Base-by-base conservation (phyloP, 2,329 filamentous ascomycete species). In the Chaetomiaceae sp. region DNA sequence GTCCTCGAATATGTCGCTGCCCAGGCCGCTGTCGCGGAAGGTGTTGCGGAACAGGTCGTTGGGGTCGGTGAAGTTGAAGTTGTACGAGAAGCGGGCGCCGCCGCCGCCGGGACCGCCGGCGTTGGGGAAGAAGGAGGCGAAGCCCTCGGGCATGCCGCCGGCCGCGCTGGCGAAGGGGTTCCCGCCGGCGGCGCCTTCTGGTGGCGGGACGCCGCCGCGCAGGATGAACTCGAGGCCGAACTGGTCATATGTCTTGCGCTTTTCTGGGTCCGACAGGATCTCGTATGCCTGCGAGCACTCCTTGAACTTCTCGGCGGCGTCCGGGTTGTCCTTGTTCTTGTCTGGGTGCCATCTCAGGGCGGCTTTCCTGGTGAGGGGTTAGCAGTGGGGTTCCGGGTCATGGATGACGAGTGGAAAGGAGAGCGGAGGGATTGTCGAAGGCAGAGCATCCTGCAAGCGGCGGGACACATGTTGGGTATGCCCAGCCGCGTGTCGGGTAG, bases 221-320 rank as follows among this genome's bases (percentile, higher is more conserved):
- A 95, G 79, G 47, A 99, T 80, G 74, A 92, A 96, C 65, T 97
- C 94, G 57, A 97, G 85, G 58, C 94, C 94, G 71, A 86, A 96
- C 68, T 92, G 86, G 69, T 99, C 94, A 70, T 99, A 99, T 38
- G 86, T 85, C 72, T 95, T 94, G 66, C 94, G 87, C 75, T 97
- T 99, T 69, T 97, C 91, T 56, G 92, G 91, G 66, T 99, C 94
- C 57, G 90, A 95, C 3, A 99, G 84, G 63, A 99, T 95, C 74
- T 99, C 94, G 75, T 96, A 99, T 53, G 94, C 94, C 75, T 97
- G 91, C 1, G 91, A 96, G 60, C 91, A 88, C 71, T 97, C 94
- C 75, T 99, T 99, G 80, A 99, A 99, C 73, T 92, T 96, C 69
- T 97, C 94, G 56, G 83, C 78, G 8, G 92, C 89, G 48, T 83